These are phyloP conservation scores for Mycena latifolia DNA, from an alignment of 768 basidiomycete genomes.

Conservation along the genomic window DNA sequence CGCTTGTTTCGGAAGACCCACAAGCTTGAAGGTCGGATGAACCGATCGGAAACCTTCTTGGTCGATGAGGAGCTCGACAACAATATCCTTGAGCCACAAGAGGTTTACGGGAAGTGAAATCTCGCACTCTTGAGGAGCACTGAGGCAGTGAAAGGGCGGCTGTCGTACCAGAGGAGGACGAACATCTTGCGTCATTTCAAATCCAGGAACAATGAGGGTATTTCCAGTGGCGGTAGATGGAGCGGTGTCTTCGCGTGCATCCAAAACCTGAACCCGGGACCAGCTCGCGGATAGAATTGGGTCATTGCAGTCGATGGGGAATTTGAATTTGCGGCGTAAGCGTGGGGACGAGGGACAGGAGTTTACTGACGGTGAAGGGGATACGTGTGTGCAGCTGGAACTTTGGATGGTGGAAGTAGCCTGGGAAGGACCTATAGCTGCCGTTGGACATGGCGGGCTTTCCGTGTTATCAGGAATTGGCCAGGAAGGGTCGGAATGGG, in stretches of 20 bases:
- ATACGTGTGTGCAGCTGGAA: slow-evolving; percentile 15
- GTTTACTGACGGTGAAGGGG: slow-evolving; percentile 16
- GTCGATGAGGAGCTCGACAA: slow-evolving; percentile 79
- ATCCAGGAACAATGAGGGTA: background rate
- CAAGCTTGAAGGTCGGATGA: slow-evolving; percentile 68
- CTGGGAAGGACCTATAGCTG: slow-evolving; percentile 5
- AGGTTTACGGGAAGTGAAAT: slow-evolving; percentile 52
- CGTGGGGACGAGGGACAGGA: slow-evolving; percentile 24
- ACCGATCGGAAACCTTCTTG: slow-evolving; percentile 86
- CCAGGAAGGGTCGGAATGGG: slow-evolving; percentile 11
- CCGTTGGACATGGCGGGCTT: background rate
- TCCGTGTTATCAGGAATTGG: background rate
- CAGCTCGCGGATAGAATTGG: slow-evolving; percentile 24
- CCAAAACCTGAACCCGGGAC: slow-evolving; percentile 25
- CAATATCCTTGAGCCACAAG: slow-evolving; percentile 65
- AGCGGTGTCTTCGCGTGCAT: slow-evolving; percentile 9
- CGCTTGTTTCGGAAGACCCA: slow-evolving; percentile 57
- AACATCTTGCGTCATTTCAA: background rate
- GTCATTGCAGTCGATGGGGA: slow-evolving; percentile 29
- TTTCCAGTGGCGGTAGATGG: background rate
- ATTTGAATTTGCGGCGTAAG: slow-evolving; percentile 28
- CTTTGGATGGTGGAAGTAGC: slow-evolving; percentile 22
- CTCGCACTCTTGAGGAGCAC: slow-evolving; percentile 11
- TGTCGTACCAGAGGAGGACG: slow-evolving; percentile 12
- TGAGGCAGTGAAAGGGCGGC: slow-evolving; percentile 30